Evolutionary conservation across 163 green algal species (phyloP).

Genomic region (Coccomyxa subellipsoidea): DNA sequence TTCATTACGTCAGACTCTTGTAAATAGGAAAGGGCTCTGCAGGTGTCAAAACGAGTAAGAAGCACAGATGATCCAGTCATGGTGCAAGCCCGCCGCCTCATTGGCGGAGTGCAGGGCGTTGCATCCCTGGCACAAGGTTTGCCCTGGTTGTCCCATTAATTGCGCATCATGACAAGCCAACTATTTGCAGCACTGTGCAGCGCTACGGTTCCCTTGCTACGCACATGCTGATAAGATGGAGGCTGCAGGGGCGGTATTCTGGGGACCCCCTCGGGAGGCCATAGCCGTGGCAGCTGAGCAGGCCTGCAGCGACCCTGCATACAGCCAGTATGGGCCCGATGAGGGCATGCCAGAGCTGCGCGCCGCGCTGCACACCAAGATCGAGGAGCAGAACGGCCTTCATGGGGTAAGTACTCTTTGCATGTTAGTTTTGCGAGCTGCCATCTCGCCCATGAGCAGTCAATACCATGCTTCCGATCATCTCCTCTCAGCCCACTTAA

Average conservation of each 20-base stretch:
- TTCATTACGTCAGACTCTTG: no score
- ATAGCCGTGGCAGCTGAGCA: slow-evolving; percentile 26
- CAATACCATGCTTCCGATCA: no score
- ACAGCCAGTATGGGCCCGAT: slow-evolving; percentile 56
- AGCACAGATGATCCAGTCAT: slow-evolving; percentile 15
- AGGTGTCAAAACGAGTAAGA: slow-evolving; percentile 12
- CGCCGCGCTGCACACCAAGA: slow-evolving; percentile 56
- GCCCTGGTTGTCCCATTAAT: neutral
- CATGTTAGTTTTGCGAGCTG: no score
- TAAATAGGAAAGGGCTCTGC: no score
- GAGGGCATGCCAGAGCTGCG: slow-evolving; percentile 61
- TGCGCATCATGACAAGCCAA: no score
- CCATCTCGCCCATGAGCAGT: no score
- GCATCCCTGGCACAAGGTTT: slow-evolving; percentile 5
- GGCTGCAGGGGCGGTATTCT: slow-evolving; percentile 68
- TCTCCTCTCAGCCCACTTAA: no score
- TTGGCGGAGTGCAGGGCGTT: slow-evolving; percentile 8
- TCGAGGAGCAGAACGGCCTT: slow-evolving; percentile 58
- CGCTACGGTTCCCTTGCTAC: no score
- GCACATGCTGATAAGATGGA: no score
- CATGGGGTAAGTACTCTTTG: slow-evolving; percentile 21
- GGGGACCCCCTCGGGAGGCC: slow-evolving; percentile 57
- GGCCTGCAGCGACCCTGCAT: slow-evolving; percentile 5
- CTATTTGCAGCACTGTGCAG: no score
- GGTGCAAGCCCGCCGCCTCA: neutral